Evolutionary conservation across 192 early-diverging fungal genomes (phyloP), one percentile per base, ranked within the genome.

Genomic region (Fimicolochytrium jonesii): DNA sequence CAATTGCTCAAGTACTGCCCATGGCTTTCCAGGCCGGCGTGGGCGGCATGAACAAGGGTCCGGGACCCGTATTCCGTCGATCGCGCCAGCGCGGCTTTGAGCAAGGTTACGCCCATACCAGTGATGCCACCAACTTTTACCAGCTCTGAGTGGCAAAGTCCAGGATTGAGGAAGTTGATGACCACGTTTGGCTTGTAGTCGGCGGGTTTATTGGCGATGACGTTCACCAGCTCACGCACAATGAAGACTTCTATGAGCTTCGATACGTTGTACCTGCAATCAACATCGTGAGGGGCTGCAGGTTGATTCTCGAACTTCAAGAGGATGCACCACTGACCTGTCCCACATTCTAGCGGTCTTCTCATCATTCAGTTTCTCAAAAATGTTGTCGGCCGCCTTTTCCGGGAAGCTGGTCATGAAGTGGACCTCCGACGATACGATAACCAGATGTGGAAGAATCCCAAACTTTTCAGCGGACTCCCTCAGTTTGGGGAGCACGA

Each of bases 341-440:
- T 61, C 59, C 39, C 20, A 18, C 55, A 56, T 42, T n/a, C 39
- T n/a, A 3, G 32, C 50, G 6, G 17, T 37, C 22, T 61, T 50
- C 11, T 2, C 20, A 22, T 50, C 59, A 49, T 55, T 56, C 6
- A 61, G 44, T 30, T n/a, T 49, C 22, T 17, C 39, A 29, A 61
- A 61, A 26, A 61, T 52, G 31, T 61, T 49, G 59, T n/a, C 43
- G 2, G 18, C 43, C 18, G 23, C 13, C 25, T 32, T 44, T 18
- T 44, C 46, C 20, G 44, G 59, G 17, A 61, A 37, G 20, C 23
- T 44, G 4, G 59, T 61, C 17, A 61, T 57, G 25, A 34, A 35
- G 52, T 61, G 59, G 33, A 61, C 59, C 48, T 61, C 59, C 6
- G 43, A 50, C 46, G 59, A 44, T 2, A 61, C 59, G 22, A 61